Conservation (phyloP, 2,329 filamentous ascomycete genomes). For the Pleoardoris graminearum region DNA sequence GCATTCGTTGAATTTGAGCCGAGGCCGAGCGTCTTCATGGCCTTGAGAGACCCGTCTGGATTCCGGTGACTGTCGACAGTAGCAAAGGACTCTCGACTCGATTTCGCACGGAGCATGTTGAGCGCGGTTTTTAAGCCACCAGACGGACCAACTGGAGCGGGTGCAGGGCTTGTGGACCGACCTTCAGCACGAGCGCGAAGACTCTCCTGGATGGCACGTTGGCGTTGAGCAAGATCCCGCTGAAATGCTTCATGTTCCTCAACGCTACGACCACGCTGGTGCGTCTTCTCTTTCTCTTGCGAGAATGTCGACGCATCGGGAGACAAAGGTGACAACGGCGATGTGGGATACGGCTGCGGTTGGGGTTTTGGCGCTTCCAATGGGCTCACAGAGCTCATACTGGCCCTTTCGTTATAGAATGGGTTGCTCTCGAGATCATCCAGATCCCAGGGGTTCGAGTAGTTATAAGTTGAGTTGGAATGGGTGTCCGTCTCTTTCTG, state of each 20-base stretch:
- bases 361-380: conserved; percentile 33
- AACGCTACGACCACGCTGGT: conserved; percentile 54
- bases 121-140: conserved; percentile 59
- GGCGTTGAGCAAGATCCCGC: conserved; percentile 70
- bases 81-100: conserved; percentile 68
- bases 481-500: conserved; percentile 45
- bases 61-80: conserved; percentile 43
- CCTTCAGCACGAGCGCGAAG: conserved; percentile 67
- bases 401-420: conserved; percentile 42
- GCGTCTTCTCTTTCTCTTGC: conserved; percentile 52
- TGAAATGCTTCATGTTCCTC: conserved; percentile 72
- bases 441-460: conserved; percentile 60
- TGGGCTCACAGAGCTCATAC: conserved; percentile 42
- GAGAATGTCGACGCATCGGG: conserved; percentile 47
- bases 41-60: conserved; percentile 55
- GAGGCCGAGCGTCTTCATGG: conserved; percentile 65
- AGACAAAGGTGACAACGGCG: conserved; percentile 10
- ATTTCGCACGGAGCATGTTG: conserved; percentile 66
- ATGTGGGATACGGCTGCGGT: conserved; percentile 11
- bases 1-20: conserved; percentile 47
- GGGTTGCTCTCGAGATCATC: conserved; percentile 53
- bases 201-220: conserved; percentile 72
- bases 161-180: conserved; percentile 45
- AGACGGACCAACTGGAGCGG: conserved; percentile 24
- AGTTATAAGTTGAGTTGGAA: conserved; percentile 54